Percentiles rank a stretch among this genome's conserved stretches.
phyloP scores from a whole-genome alignment of 805 yeast species.

The Lachancea meyersii region DNA sequence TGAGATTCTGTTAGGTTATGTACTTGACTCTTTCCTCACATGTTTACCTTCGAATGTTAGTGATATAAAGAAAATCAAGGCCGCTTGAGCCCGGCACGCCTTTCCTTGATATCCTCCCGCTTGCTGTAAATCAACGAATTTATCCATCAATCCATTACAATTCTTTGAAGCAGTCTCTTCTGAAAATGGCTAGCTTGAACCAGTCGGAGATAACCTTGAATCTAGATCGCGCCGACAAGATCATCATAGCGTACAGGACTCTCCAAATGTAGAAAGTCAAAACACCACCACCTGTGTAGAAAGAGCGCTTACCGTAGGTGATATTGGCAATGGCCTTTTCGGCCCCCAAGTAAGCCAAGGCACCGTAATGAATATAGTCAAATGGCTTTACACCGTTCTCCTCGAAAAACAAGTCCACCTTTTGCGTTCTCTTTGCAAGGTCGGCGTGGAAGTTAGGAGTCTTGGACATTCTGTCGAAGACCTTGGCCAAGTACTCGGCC shows the following conservation, averaged over 20 bases:
- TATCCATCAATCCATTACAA: slow-evolving; percentile 30
- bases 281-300: slow-evolving; percentile 80
- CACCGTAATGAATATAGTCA: slow-evolving; percentile 81
- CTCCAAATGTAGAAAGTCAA: slow-evolving; percentile 91
- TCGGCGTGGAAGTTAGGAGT: slow-evolving; percentile 36
- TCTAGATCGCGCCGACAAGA: slow-evolving; percentile 81
- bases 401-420: slow-evolving; percentile 37
- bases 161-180: slow-evolving; percentile 90
- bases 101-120: background rate
- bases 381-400: slow-evolving; percentile 57
- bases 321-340: slow-evolving; percentile 94
- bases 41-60: slow-evolving; percentile 6
- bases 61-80: background rate
- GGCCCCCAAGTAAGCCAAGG: slow-evolving; percentile 86
- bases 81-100: background rate
- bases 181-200: slow-evolving; percentile 80
- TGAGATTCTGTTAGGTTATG: background rate
- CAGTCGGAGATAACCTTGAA: slow-evolving; percentile 81
- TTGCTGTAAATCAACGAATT: background rate
- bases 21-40: background rate
- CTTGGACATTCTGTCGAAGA: slow-evolving; percentile 54
- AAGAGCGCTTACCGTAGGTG: slow-evolving; percentile 69
- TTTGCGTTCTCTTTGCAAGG: slow-evolving; percentile 34
- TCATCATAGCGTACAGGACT: slow-evolving; percentile 83
- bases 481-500: slow-evolving; percentile 71